Conservation (phyloP, 2,329 filamentous ascomycete species). For the Fusarium abutilonis region DNA sequence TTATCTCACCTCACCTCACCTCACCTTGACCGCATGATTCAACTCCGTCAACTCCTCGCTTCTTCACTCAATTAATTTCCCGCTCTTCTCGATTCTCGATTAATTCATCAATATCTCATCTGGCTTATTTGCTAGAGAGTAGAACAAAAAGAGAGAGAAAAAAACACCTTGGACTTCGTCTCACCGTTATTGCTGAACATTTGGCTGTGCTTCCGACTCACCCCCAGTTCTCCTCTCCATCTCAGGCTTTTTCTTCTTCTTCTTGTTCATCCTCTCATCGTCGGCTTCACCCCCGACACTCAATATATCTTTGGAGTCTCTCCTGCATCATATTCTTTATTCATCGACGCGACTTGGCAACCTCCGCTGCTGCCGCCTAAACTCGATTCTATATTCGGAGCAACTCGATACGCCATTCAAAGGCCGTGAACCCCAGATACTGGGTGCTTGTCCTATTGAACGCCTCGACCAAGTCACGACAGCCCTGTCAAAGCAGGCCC, state of each 20-base stretch:
- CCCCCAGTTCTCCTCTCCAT: slow-evolving; percentile 28
- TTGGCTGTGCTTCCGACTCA: slow-evolving; percentile 11
- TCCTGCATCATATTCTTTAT: slow-evolving; percentile 11
- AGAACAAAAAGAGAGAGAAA: not conserved
- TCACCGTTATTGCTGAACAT: not conserved
- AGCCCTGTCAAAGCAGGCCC: slow-evolving; percentile 43
- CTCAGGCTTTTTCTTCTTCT: not conserved
- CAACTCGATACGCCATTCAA: slow-evolving; percentile 17
- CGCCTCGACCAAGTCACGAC: slow-evolving; percentile 40
- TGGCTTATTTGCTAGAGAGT: slow-evolving; percentile 23
- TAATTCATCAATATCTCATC: slow-evolving; percentile 23
- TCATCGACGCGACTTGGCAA: slow-evolving; percentile 30
- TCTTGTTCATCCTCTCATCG: not conserved
- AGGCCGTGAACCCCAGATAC: slow-evolving; percentile 37
- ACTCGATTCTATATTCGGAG: slow-evolving; percentile 37
- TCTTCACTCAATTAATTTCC: not conserved
- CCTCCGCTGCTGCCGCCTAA: slow-evolving; percentile 28
- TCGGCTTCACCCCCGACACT: slow-evolving; percentile 3
- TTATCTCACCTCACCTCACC: not conserved
- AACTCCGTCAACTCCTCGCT: slow-evolving; percentile 23
- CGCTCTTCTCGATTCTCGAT: slow-evolving; percentile 15
- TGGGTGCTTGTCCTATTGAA: slow-evolving; percentile 39
- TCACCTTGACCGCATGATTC: slow-evolving; percentile 42
- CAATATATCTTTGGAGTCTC: slow-evolving; percentile 11
- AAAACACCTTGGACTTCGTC: not conserved